These are phyloP conservation scores for Tephrocybe sp. DNA, from an alignment of 768 basidiomycete genomes.

Conservation along the genomic window DNA sequence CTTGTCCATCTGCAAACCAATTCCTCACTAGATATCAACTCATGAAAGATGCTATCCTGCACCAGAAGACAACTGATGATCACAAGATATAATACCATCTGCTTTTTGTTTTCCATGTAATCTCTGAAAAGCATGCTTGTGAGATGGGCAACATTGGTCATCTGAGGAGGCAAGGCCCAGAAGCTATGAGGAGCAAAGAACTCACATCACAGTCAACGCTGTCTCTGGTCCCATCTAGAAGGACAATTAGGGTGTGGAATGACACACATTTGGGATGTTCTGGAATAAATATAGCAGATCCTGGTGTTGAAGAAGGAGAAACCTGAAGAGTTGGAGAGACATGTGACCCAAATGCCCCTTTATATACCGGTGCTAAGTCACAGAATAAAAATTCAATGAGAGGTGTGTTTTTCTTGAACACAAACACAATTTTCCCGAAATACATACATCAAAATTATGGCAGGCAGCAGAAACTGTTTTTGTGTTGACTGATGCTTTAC, in stretches of 20 bases:
- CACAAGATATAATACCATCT: conserved; percentile 1
- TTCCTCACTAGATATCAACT: neutral
- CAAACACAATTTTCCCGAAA: too few species aligned
- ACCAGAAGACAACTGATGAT: neutral
- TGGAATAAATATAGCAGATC: neutral
- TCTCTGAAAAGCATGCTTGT: neutral
- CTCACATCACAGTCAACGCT: conserved; percentile 3
- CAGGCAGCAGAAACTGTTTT: too few species aligned
- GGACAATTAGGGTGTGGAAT: conserved; percentile 3
- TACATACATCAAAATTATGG: too few species aligned
- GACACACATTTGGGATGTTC: neutral
- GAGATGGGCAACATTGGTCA: conserved; percentile 3
- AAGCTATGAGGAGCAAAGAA: neutral
- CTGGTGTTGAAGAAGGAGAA: neutral
- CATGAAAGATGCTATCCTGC: neutral
- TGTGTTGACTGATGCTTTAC: too few species aligned
- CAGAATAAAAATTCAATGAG: too few species aligned
- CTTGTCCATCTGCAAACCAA: conserved; percentile 1
- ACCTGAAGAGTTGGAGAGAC: neutral
- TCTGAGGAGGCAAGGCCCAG: neutral
- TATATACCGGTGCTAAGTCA: too few species aligned
- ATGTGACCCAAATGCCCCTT: too few species aligned
- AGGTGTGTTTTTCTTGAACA: too few species aligned
- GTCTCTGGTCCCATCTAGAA: conserved; percentile 4
- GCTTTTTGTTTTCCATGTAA: neutral